Percentiles rank a stretch among this genome's conserved stretches.
phyloP scores from a whole-genome alignment of 2,329 filamentous ascomycete genomes.

The Claviceps africana region DNA sequence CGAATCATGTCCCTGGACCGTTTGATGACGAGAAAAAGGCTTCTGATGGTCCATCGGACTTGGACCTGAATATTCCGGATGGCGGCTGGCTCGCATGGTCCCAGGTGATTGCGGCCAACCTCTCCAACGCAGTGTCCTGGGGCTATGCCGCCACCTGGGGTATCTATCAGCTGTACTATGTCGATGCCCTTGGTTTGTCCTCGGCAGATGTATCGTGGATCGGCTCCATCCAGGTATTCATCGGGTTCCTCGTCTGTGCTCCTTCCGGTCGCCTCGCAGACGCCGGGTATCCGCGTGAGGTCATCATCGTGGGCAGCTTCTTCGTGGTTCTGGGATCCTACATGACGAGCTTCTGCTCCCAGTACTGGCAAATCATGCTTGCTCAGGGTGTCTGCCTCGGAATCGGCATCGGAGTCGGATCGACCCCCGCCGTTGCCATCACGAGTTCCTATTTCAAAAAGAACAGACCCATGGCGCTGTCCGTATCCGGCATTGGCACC shows the following conservation, averaged over 20 bases:
- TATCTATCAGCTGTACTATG: slow-evolving; percentile 39
- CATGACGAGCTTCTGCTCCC: slow-evolving; percentile 28
- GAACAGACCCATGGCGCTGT: slow-evolving; percentile 43
- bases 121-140: slow-evolving; percentile 36
- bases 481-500: slow-evolving; percentile 45
- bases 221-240: slow-evolving; percentile 35
- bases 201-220: slow-evolving; percentile 29
- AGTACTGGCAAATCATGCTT: slow-evolving; percentile 40
- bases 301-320: slow-evolving; percentile 25
- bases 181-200: slow-evolving; percentile 20
- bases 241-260: slow-evolving; percentile 34
- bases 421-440: slow-evolving; percentile 45
- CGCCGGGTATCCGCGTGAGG: slow-evolving; percentile 31
- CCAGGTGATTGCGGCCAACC: slow-evolving; percentile 32
- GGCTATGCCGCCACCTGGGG: slow-evolving; percentile 35
- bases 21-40: background rate
- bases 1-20: background rate
- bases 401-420: slow-evolving; percentile 40
- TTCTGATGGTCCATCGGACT: background rate
- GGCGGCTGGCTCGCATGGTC: slow-evolving; percentile 35
- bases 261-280: slow-evolving; percentile 35
- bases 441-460: slow-evolving; percentile 48
- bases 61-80: slow-evolving; percentile 20
- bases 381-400: slow-evolving; percentile 39
- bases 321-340: slow-evolving; percentile 33